Evolutionary conservation across 2,329 filamentous ascomycete genomes (phyloP).

Genomic region (Cadophora sp.): DNA sequence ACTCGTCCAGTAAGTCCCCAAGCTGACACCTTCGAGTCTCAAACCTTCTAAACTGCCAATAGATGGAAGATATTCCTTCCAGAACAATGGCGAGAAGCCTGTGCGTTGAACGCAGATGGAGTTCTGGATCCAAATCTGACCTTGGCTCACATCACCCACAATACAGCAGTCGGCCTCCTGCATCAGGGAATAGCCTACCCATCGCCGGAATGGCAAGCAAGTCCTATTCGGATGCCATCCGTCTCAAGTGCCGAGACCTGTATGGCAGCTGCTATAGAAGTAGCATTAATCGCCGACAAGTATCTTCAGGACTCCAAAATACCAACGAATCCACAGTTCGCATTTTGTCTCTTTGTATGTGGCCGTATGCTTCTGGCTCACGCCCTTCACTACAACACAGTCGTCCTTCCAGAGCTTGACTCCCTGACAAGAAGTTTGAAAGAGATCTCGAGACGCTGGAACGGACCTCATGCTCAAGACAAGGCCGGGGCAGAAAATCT

Average conservation of each 20-base stretch:
- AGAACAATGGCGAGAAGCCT: conserved; percentile 44
- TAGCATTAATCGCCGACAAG: conserved; percentile 35
- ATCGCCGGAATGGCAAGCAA: conserved; percentile 41
- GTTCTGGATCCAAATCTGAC: conserved; percentile 44
- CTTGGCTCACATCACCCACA: conserved; percentile 43
- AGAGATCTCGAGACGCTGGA: too few species aligned
- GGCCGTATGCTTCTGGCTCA: conserved; percentile 47
- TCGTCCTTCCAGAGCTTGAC: too few species aligned
- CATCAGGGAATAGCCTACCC: conserved; percentile 45
- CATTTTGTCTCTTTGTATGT: conserved; percentile 43
- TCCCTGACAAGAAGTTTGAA: too few species aligned
- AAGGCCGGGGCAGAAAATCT: conserved; percentile 39
- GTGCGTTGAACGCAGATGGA: conserved; percentile 47
- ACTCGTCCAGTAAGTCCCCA: conserved; percentile 36
- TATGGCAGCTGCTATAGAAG: too few species aligned
- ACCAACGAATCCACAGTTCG: conserved; percentile 46
- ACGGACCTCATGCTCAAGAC: too few species aligned
- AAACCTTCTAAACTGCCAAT: not conserved
- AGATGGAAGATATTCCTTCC: conserved; percentile 45
- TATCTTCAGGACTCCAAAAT: conserved; percentile 40
- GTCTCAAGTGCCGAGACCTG: too few species aligned
- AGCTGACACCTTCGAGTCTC: not conserved
- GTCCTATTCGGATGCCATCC: conserved; percentile 37
- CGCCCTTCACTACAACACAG: conserved; percentile 21
- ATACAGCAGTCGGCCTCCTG: conserved; percentile 41